Conservation (phyloP, 2,329 filamentous ascomycete species). For the Botrytis fabae region DNA sequence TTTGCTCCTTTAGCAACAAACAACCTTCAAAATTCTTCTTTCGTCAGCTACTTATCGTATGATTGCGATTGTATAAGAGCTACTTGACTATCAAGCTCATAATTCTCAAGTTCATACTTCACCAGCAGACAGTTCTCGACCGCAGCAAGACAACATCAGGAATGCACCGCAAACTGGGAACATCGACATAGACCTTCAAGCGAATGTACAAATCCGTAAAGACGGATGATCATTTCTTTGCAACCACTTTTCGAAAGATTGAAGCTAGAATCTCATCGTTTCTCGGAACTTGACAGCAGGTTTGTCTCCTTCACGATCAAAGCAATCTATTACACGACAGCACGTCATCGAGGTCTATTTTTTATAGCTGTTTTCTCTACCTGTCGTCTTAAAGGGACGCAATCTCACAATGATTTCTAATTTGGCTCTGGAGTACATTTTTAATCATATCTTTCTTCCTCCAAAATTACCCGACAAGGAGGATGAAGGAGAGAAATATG, state of each 20-base stretch:
- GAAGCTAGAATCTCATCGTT: neutral
- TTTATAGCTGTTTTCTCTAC: neutral
- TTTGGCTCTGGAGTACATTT: slow-evolving; percentile 38
- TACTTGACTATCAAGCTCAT: neutral
- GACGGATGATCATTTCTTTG: neutral
- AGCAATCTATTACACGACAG: neutral
- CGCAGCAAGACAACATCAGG: neutral
- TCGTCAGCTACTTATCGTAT: too few relatives aligned
- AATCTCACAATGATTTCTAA: neutral
- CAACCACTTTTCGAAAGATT: neutral
- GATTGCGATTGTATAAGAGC: neutral
- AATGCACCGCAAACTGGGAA: neutral
- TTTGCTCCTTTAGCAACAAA: neutral
- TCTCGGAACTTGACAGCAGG: neutral
- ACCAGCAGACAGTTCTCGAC: neutral
- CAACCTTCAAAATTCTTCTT: neutral
- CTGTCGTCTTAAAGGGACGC: too few relatives aligned
- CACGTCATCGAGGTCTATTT: too few relatives aligned
- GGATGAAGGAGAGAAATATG: slow-evolving; percentile 28
- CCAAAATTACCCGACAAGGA: slow-evolving; percentile 48
- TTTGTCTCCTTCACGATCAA: too few relatives aligned
- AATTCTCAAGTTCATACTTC: neutral
- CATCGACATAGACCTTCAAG: too few relatives aligned
- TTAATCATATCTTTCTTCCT: slow-evolving; percentile 52
- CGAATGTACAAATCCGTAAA: too few relatives aligned